Base-by-base conservation (phyloP, 257 asterid genomes). In the Gardenia jasminoides region DNA sequence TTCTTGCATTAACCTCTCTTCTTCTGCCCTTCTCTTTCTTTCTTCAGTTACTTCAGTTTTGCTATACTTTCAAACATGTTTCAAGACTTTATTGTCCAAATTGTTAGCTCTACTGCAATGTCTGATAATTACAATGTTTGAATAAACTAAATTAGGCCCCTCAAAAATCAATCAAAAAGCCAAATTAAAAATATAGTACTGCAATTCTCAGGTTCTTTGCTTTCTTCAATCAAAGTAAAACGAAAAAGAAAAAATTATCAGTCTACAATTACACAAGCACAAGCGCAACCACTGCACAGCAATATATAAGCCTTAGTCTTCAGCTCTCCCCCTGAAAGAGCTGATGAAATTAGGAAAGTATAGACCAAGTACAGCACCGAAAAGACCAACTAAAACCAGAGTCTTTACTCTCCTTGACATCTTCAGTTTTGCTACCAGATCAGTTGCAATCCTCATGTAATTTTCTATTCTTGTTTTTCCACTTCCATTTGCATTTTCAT, bases 331-430 rank as follows among this genome's bases (percentile, higher is more conserved):
- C 48, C 48, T 2, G 24, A 79, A 81, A 70, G 84, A 79, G 84
- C 87, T 84, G 17, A 83, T 74, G 81, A 84, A 47, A 19, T 82
- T 87, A 52, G 70, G 73, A 44, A 88, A 28, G 31, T 83, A 87
- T 46, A 87, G 47, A 20, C 90, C 96, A 67, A 91, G 69, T 30
- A 77, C 86, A 75, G 88, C 75, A 47, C 84, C 91, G 68, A 87
- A 54, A 12, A 91, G 67, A 79, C 78, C 67, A 33, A 75, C 76
- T 80, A 89, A 65, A 80, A 61, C 82, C 69, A 76, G 81, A 22
- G 72, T 72, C 80, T 84, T 62, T 75, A 75, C 80, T 79, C 85
- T 81, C 79, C 89, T 83, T 67, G 87, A 84, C 85, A 70, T 85
- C 91, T 77, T 90, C 87, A 89, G 47, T 73, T 72, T 83, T 28